Evolutionary conservation across 2,329 filamentous ascomycete species (phyloP).

Genomic region (Diaporthe ilicicola): DNA sequence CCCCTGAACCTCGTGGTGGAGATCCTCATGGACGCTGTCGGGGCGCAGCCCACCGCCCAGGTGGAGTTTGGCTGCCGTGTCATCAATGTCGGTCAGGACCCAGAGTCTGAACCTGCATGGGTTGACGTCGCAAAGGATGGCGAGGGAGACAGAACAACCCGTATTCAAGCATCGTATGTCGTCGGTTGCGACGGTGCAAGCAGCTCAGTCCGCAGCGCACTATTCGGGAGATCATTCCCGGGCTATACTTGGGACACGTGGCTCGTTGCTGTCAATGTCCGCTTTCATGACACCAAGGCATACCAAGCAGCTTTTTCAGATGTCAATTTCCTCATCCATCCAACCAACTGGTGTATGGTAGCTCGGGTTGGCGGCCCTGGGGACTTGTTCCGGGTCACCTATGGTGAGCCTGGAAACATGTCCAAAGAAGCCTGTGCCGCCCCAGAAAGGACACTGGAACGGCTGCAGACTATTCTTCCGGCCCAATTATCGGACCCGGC

Average conservation of each 20-base stretch:
- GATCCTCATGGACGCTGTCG: conserved; percentile 45
- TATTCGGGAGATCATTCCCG: conserved; percentile 51
- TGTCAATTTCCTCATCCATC: conserved; percentile 19
- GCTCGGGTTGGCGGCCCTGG: background rate
- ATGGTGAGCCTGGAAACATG: background rate
- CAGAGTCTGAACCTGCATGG: conserved; percentile 35
- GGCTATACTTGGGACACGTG: conserved; percentile 56
- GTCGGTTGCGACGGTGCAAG: conserved; percentile 52
- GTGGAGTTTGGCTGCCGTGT: conserved; percentile 48
- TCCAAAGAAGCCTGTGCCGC: background rate
- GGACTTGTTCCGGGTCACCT: background rate
- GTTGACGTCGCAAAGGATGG: conserved; percentile 33
- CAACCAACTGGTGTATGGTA: conserved; percentile 12
- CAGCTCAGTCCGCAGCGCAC: conserved; percentile 43
- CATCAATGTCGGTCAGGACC: conserved; percentile 43
- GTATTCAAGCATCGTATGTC: conserved; percentile 47
- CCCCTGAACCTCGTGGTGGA: conserved; percentile 49
- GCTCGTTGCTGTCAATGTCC: conserved; percentile 58
- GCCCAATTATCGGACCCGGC: background rate
- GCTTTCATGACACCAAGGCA: conserved; percentile 64
- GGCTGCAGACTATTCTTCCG: background rate
- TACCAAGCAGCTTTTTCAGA: background rate
- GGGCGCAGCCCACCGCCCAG: conserved; percentile 39
- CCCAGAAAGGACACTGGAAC: background rate
- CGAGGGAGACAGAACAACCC: conserved; percentile 21